These are phyloP conservation scores for Didymella pomorum DNA, from an alignment of 2,329 filamentous ascomycete species.

Conservation along the genomic window DNA sequence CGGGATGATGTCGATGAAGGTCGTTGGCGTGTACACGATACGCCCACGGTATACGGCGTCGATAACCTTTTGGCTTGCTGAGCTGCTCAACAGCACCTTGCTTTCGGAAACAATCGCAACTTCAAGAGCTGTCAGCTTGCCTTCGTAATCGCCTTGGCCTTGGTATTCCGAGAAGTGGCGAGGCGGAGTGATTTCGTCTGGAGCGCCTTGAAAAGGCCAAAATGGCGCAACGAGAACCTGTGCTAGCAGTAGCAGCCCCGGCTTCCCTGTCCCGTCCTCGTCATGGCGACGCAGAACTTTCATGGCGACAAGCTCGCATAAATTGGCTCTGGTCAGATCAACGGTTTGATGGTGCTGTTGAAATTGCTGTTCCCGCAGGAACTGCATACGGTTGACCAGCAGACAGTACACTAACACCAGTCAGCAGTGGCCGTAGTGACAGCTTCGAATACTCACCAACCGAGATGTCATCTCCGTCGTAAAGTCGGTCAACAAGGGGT, in stretches of 20 bases:
- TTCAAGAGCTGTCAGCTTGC: constrained; percentile 79
- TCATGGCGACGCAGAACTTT: constrained; percentile 80
- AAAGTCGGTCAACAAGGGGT: constrained; percentile 83
- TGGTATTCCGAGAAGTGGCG: constrained; percentile 58
- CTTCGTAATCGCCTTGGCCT: constrained; percentile 58
- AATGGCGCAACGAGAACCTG: constrained; percentile 85
- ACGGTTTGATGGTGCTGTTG: constrained; percentile 82
- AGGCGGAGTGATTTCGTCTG: constrained; percentile 68
- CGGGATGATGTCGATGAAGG: constrained; percentile 83
- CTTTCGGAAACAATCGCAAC: constrained; percentile 84
- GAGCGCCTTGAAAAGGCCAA: constrained; percentile 84
- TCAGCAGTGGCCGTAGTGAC: constrained; percentile 10
- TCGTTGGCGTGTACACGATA: constrained; percentile 82
- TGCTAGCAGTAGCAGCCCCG: constrained; percentile 75
- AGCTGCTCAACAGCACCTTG: constrained; percentile 78
- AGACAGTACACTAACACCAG: constrained; percentile 73
- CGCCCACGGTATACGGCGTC: constrained; percentile 82
- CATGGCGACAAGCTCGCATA: constrained; percentile 82
- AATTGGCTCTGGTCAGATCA: constrained; percentile 76
- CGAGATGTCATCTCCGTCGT: constrained; percentile 79
- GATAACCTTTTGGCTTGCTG: constrained; percentile 82
- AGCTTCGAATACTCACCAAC: constrained; percentile 62
- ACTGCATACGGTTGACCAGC: constrained; percentile 81
- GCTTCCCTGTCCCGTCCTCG: constrained; percentile 75
- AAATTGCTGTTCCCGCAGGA: constrained; percentile 78